These are phyloP conservation scores for Pseudopithomyces maydicus DNA, from an alignment of 2,329 filamentous ascomycete genomes.

Conservation along the genomic window DNA sequence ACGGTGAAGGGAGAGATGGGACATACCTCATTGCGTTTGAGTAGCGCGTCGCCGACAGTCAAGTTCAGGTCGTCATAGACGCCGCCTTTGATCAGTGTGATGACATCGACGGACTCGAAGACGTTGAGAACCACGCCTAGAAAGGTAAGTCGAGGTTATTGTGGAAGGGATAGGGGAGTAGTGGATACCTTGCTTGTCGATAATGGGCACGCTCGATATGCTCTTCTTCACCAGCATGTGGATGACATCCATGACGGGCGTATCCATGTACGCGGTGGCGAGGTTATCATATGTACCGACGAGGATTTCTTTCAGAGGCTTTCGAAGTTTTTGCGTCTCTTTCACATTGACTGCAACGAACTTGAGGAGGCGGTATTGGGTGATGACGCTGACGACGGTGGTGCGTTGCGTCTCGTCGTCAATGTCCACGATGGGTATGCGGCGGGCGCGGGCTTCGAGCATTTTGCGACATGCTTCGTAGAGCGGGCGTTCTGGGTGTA, in stretches of 20 bases:
- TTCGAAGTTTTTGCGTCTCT: slow-evolving; percentile 86
- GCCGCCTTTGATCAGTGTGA: slow-evolving; percentile 91
- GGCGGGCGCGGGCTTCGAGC: slow-evolving; percentile 88
- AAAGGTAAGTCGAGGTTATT: slow-evolving; percentile 7
- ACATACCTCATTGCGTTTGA: slow-evolving; percentile 76
- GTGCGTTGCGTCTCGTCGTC: slow-evolving; percentile 92
- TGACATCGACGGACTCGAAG: slow-evolving; percentile 97
- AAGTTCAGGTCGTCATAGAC: slow-evolving; percentile 88
- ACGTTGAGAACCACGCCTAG: slow-evolving; percentile 82
- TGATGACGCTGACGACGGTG: slow-evolving; percentile 95
- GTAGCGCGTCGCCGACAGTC: slow-evolving; percentile 85
- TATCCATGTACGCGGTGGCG: slow-evolving; percentile 84
- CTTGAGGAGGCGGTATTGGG: slow-evolving; percentile 97
- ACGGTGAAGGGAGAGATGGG: background rate
- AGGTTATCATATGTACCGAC: slow-evolving; percentile 84
- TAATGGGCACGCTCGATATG: slow-evolving; percentile 92
- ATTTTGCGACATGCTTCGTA: slow-evolving; percentile 96
- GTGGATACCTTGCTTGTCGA: slow-evolving; percentile 71
- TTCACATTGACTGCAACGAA: slow-evolving; percentile 96
- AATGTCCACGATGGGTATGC: slow-evolving; percentile 90
- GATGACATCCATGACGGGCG: slow-evolving; percentile 91
- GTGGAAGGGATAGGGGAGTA: background rate
- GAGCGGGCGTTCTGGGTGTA: slow-evolving; percentile 85
- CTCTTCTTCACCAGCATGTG: slow-evolving; percentile 90
- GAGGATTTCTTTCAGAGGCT: slow-evolving; percentile 80